phyloP scores from a whole-genome alignment of 2,329 filamentous ascomycete genomes.

The Fusarium falciforme region DNA sequence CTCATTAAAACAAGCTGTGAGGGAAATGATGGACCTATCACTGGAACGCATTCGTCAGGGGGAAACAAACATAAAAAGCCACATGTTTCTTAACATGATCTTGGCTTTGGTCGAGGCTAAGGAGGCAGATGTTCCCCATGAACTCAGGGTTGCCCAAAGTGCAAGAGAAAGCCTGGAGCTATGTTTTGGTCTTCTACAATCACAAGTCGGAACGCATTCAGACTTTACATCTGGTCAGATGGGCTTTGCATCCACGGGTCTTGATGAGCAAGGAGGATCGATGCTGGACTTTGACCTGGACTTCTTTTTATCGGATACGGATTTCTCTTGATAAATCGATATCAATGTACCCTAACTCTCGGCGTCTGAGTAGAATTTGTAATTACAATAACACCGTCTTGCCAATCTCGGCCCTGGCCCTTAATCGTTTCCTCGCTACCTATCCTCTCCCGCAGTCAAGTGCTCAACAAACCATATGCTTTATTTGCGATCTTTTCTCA shows the following conservation, averaged over 20 bases:
- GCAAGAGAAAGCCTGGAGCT: conserved; percentile 49
- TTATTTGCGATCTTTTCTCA: background rate
- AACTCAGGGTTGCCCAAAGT: conserved; percentile 45
- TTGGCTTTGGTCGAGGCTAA: conserved; percentile 54
- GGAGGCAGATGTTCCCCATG: conserved; percentile 39
- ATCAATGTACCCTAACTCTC: background rate
- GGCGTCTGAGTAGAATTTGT: background rate
- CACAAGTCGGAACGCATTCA: background rate
- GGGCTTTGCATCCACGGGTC: background rate
- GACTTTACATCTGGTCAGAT: background rate
- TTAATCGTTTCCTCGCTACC: too few species aligned
- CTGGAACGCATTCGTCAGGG: conserved; percentile 50
- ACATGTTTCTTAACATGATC: conserved; percentile 54
- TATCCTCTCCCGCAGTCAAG: background rate
- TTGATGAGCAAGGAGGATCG: background rate
- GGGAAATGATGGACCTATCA: conserved; percentile 43
- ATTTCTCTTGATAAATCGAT: background rate
- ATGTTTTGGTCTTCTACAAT: conserved; percentile 45
- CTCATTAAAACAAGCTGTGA: conserved; percentile 47
- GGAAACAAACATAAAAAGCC: conserved; percentile 59
- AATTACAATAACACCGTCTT: background rate
- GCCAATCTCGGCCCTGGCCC: background rate
- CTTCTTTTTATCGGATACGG: conserved; percentile 1
- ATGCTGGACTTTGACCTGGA: conserved; percentile 2
- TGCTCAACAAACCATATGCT: background rate